These are phyloP conservation scores for Sambucus nigra DNA, from an alignment of 129 eudicot species.

Conservation along the genomic window DNA sequence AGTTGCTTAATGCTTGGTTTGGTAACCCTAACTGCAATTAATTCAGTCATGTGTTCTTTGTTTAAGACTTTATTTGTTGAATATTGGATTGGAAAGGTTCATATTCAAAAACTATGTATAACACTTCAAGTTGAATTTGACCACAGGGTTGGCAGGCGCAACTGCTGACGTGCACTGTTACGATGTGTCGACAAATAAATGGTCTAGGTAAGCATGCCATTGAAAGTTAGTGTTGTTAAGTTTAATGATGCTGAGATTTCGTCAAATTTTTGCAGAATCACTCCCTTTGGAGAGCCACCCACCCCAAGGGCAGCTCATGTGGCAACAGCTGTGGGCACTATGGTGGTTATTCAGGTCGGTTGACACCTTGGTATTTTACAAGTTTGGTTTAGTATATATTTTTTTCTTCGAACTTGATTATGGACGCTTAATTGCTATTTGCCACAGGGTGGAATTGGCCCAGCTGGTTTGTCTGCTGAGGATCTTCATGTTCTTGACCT, in stretches of 20 bases:
- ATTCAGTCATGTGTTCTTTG: no score
- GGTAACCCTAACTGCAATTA: no score
- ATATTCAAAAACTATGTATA: not conserved
- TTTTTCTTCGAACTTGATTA: not conserved
- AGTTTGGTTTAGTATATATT: not conserved
- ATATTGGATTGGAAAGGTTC: not conserved
- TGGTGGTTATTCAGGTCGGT: slow-evolving; percentile 98
- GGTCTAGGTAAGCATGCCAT: slow-evolving; percentile 63
- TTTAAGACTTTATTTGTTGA: no score
- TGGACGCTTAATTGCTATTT: slow-evolving; percentile 6
- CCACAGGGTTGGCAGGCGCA: slow-evolving; percentile 95
- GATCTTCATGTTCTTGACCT: slow-evolving; percentile 99
- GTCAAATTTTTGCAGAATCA: slow-evolving; percentile 42
- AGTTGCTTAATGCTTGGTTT: no score
- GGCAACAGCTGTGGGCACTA: slow-evolving; percentile 97
- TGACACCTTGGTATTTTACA: slow-evolving; percentile 7
- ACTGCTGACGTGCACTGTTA: slow-evolving; percentile 96
- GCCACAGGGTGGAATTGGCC: slow-evolving; percentile 91
- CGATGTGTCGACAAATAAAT: slow-evolving; percentile 82
- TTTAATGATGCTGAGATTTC: slow-evolving; percentile 3
- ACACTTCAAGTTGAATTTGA: slow-evolving; percentile 6
- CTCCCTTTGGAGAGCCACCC: slow-evolving; percentile 96
- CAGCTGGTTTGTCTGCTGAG: slow-evolving; percentile 98
- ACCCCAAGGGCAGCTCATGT: slow-evolving; percentile 99
- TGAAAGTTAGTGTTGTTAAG: not conserved